Conservation (phyloP, 1,284 basidiomycete genomes). For the Fomitopsis schrenkii region DNA sequence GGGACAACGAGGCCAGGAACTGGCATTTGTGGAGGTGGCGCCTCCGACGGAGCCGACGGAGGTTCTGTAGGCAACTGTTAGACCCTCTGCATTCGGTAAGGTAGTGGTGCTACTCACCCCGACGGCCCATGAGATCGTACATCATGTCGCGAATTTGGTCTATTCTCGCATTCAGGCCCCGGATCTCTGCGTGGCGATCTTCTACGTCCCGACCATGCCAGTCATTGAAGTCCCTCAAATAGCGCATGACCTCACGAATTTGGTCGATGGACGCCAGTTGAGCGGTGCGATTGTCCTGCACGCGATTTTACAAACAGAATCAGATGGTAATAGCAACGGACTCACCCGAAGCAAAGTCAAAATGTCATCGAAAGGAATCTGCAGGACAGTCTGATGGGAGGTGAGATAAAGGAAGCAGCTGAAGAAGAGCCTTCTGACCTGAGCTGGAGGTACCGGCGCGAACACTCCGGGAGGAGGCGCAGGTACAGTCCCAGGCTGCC, state of each 20-base stretch:
- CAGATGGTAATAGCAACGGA: constrained; percentile 2
- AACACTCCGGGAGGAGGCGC: constrained; percentile 4
- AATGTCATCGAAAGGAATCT: constrained; percentile 45
- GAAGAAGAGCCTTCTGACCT: constrained; percentile 21
- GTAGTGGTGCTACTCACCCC: neutral
- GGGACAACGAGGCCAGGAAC: neutral
- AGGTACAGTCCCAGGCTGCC: neutral
- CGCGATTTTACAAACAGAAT: constrained; percentile 4
- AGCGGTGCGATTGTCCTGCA: constrained; percentile 69
- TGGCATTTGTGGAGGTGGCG: neutral
- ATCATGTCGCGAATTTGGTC: constrained; percentile 52
- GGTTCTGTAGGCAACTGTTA: neutral
- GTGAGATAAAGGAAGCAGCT: constrained; percentile 25
- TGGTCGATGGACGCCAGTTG: constrained; percentile 72
- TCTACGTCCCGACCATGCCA: constrained; percentile 73
- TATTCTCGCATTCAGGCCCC: constrained; percentile 58
- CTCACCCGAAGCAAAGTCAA: constrained; percentile 63
- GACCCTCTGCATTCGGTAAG: neutral
- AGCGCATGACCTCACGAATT: constrained; percentile 72
- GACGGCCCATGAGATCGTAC: constrained; percentile 33
- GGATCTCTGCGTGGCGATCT: constrained; percentile 68
- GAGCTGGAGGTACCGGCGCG: constrained; percentile 12
- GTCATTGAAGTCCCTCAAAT: constrained; percentile 65
- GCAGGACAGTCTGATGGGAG: constrained; percentile 45
- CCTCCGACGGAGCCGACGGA: neutral